Percentiles rank a stretch among this genome's conserved stretches.
phyloP scores from a whole-genome alignment of 352 stramenopile species.

The Phytopythium boreale region DNA sequence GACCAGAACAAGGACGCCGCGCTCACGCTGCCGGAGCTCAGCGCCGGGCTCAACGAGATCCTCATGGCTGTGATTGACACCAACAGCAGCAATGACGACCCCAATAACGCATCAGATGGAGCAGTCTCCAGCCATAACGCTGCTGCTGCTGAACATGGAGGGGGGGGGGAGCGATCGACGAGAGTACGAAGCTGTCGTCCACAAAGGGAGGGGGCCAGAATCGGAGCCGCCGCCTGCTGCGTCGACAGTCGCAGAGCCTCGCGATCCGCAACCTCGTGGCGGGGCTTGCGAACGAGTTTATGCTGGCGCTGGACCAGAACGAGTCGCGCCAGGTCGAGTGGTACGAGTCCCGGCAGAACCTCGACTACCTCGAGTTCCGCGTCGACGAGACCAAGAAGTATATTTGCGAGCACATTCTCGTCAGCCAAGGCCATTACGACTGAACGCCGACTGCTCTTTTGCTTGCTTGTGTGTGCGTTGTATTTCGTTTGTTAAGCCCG shows the following conservation, averaged over 20 bases:
- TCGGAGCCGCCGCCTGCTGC: neutral
- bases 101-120: neutral
- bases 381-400: constrained; percentile 52
- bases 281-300: constrained; percentile 52
- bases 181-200: neutral
- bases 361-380: constrained; percentile 61
- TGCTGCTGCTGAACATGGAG: neutral
- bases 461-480: too few species aligned
- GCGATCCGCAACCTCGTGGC: constrained; percentile 38
- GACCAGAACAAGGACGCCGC: constrained; percentile 57
- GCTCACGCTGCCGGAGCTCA: constrained; percentile 52
- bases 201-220: neutral
- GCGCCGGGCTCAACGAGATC: constrained; percentile 37
- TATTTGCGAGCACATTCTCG: constrained; percentile 36
- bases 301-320: constrained; percentile 55
- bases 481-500: neutral
- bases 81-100: neutral
- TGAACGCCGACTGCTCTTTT: neutral
- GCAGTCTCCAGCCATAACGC: neutral
- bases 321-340: constrained; percentile 61
- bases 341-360: constrained; percentile 71
- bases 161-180: neutral
- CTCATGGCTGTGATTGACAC: constrained; percentile 13
- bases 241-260: constrained; percentile 25
- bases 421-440: neutral